phyloP scores from a whole-genome alignment of 345 rosid species.

The Populus tremula region DNA sequence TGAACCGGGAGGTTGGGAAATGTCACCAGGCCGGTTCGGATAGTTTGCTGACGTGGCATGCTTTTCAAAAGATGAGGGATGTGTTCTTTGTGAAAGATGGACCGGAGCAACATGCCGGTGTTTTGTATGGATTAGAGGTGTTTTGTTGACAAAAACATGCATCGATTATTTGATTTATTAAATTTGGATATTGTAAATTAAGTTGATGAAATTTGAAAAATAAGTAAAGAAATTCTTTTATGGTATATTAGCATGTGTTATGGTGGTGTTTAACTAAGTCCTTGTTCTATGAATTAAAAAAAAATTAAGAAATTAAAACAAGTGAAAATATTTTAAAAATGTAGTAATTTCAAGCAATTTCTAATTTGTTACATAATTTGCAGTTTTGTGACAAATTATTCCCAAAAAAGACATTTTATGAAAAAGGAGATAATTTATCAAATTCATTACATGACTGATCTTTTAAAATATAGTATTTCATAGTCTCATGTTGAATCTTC shows the following conservation, averaged over 20 bases:
- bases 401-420: no score
- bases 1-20: slow-evolving; percentile 33
- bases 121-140: slow-evolving; percentile 23
- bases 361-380: no score
- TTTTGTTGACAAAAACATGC: not conserved
- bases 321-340: no score
- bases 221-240: not conserved
- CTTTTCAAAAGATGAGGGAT: slow-evolving; percentile 39
- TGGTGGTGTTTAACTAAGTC: no score
- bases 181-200: not conserved
- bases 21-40: slow-evolving; percentile 53
- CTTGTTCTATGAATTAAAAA: no score
- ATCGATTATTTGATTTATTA: not conserved
- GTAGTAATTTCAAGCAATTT: no score
- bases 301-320: no score
- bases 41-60: slow-evolving; percentile 44
- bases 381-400: no score
- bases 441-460: no score
- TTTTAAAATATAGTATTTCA: no score
- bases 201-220: not conserved
- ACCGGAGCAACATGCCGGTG: slow-evolving; percentile 33
- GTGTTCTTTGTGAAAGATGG: slow-evolving; percentile 21
- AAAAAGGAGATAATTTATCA: no score
- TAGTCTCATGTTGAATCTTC: no score
- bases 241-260: not conserved